Conservation (phyloP, 306 rosid genomes). For the Geum urbanum region DNA sequence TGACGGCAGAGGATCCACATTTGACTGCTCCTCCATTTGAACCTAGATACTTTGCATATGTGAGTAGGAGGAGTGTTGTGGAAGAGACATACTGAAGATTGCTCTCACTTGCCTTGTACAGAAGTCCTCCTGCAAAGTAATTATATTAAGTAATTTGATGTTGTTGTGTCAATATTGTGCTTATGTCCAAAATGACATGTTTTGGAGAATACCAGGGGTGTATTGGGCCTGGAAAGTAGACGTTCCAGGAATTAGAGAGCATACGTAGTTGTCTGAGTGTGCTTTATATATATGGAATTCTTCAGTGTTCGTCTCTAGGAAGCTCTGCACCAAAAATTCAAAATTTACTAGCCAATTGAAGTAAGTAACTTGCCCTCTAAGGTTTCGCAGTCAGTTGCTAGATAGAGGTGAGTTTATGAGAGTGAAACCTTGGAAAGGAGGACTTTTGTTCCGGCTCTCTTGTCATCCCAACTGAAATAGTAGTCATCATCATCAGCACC, state of each 20-base stretch:
- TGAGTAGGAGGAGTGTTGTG: slow-evolving; percentile 49
- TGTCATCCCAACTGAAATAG: slow-evolving; percentile 90
- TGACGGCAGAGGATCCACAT: slow-evolving; percentile 49
- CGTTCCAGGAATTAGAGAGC: slow-evolving; percentile 64
- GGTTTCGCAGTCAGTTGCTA: neutral
- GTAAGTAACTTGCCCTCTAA: neutral
- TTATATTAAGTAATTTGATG: neutral
- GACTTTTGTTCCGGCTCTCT: slow-evolving; percentile 76
- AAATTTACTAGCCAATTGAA: neutral
- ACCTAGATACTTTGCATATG: slow-evolving; percentile 58
- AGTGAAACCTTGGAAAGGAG: slow-evolving; percentile 65
- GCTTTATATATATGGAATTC: slow-evolving; percentile 64
- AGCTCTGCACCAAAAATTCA: slow-evolving; percentile 39
- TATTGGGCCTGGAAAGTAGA: slow-evolving; percentile 66
- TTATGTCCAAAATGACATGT: neutral
- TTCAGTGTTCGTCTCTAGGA: slow-evolving; percentile 43
- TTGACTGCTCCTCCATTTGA: slow-evolving; percentile 32
- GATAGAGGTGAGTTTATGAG: neutral
- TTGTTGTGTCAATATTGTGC: neutral
- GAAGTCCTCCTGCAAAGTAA: slow-evolving; percentile 55
- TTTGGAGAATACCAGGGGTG: slow-evolving; percentile 52
- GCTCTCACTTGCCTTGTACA: slow-evolving; percentile 67
- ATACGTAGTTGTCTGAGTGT: slow-evolving; percentile 75
- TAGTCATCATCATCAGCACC: slow-evolving; percentile 77
- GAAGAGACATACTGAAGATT: slow-evolving; percentile 82